Conservation (phyloP, 257 asterid species). For the Ballota nigra region DNA sequence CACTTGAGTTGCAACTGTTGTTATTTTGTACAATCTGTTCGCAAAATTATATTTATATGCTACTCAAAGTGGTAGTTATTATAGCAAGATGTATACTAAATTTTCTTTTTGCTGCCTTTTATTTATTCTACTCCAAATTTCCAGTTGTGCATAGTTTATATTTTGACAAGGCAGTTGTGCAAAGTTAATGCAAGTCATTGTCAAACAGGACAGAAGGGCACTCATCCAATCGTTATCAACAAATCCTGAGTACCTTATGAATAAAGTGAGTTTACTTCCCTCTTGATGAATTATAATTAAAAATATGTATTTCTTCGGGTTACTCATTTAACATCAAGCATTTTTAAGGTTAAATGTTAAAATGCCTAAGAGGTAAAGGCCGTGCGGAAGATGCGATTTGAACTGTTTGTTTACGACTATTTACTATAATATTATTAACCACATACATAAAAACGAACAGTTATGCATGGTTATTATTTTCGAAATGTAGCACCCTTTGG, state of each 20-base stretch:
- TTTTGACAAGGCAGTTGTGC: no score
- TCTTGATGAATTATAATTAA: background rate
- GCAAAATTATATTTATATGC: background rate
- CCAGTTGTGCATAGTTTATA: no score
- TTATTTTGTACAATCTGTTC: background rate
- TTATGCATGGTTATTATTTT: background rate
- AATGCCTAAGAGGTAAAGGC: background rate
- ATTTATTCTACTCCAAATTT: slow-evolving; percentile 8
- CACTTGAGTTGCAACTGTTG: no score
- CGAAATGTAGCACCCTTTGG: background rate
- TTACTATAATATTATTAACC: background rate
- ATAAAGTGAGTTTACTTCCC: slow-evolving; percentile 48
- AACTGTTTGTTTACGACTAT: background rate
- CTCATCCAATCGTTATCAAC: slow-evolving; percentile 88
- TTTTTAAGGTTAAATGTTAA: background rate
- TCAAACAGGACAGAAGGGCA: slow-evolving; percentile 79
- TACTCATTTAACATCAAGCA: background rate
- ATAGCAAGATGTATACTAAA: background rate
- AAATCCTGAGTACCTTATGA: slow-evolving; percentile 84
- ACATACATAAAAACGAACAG: background rate
- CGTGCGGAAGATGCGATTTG: background rate
- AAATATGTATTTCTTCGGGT: background rate
- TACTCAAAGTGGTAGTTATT: background rate
- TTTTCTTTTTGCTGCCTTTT: background rate
- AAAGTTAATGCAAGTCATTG: slow-evolving; percentile 11